A percentile compares a stretch with the other conserved stretches of the same genome.
phyloP scores from a whole-genome alignment of 2,329 filamentous ascomycete species.

The Aschersonia sp. region DNA sequence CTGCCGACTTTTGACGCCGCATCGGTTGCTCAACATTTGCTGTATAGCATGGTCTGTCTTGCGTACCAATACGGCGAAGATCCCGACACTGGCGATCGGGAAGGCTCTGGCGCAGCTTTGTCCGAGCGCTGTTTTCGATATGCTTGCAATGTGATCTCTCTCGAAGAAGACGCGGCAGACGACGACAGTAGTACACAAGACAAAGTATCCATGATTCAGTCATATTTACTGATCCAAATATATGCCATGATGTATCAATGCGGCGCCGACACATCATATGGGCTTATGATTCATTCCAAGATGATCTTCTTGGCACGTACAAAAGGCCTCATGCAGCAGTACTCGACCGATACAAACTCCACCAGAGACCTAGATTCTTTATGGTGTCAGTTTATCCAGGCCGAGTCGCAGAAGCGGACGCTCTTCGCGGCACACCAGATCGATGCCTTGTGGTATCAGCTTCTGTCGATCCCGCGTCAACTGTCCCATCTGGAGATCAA shows the following conservation, averaged over 20 bases:
- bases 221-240: constrained; percentile 23
- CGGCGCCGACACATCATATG: constrained; percentile 17
- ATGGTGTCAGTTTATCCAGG: constrained; percentile 20
- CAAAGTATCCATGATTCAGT: constrained; percentile 17
- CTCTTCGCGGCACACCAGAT: constrained; percentile 26
- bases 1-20: constrained; percentile 18
- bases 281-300: constrained; percentile 21
- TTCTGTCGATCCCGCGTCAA: constrained; percentile 20
- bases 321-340: constrained; percentile 19
- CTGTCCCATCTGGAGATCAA: constrained; percentile 27
- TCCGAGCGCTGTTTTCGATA: constrained; percentile 18
- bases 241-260: constrained; percentile 28
- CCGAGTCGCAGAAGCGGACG: constrained; percentile 25
- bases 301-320: constrained; percentile 23
- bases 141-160: constrained; percentile 11
- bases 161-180: constrained; percentile 7
- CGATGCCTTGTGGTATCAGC: constrained; percentile 27
- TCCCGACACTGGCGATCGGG: constrained; percentile 13
- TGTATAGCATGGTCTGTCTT: constrained; percentile 21
- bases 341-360: constrained; percentile 7
- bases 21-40: constrained; percentile 10
- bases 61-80: constrained; percentile 23
- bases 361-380: constrained; percentile 20
- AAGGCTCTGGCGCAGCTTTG: constrained; percentile 12
- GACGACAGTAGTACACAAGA: constrained; percentile 4